These are phyloP conservation scores for Epichloe sibirici DNA, from an alignment of 2,329 filamentous ascomycete species.

Conservation along the genomic window DNA sequence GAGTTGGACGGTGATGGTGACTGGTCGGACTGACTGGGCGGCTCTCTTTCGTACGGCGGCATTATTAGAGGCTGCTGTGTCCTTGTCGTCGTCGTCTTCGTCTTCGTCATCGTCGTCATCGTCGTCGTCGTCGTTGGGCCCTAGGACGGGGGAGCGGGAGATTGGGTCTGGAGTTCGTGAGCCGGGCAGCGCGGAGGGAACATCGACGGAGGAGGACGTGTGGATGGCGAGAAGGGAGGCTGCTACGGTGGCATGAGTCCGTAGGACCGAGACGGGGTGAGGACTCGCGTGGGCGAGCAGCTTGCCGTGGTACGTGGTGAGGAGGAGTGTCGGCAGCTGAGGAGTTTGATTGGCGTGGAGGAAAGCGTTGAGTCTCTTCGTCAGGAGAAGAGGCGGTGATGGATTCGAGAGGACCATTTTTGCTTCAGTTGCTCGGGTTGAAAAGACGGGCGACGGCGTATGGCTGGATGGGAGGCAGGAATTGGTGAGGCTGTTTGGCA, in stretches of 20 bases:
- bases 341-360: constrained; percentile 45
- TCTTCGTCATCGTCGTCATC: constrained; percentile 7
- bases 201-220: constrained; percentile 28
- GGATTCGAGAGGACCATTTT: constrained; percentile 26
- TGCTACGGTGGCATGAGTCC: constrained; percentile 52
- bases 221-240: constrained; percentile 50
- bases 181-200: constrained; percentile 30
- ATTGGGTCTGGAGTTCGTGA: constrained; percentile 17
- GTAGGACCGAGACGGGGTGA: constrained; percentile 42
- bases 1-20: constrained; percentile 46
- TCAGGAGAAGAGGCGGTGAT: constrained; percentile 49
- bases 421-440: neutral
- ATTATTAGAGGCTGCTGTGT: constrained; percentile 2
- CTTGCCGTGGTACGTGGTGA: constrained; percentile 48
- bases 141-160: constrained; percentile 13
- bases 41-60: neutral
- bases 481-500: neutral
- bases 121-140: constrained; percentile 14
- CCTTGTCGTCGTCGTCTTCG: neutral
- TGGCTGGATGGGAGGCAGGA: no score
- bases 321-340: constrained; percentile 45
- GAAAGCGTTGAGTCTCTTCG: constrained; percentile 51
- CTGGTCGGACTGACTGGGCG: constrained; percentile 19
- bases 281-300: constrained; percentile 50
- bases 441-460: no score